These are phyloP conservation scores for Sporopachydermia lactativora DNA, from an alignment of 805 yeast species.

Conservation along the genomic window DNA sequence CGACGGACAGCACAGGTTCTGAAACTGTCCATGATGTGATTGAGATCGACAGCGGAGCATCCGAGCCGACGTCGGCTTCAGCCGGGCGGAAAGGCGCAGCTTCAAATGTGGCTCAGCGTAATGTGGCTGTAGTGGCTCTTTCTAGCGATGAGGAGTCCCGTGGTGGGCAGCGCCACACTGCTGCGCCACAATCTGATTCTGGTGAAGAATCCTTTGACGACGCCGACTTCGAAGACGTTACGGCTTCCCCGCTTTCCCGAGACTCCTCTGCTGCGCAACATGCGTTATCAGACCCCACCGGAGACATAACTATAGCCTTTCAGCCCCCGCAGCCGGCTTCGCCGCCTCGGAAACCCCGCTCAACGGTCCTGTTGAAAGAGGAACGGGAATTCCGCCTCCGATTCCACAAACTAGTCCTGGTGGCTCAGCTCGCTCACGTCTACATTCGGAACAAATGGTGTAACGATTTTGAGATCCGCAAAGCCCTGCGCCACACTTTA, in stretches of 20 bases:
- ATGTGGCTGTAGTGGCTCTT: too few species aligned
- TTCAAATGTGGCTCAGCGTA: too few species aligned
- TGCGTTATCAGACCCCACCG: too few species aligned
- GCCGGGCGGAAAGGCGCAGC: too few species aligned
- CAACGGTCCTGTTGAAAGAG: conserved; percentile 31
- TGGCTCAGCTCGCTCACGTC: conserved; percentile 53
- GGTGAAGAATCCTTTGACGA: neutral
- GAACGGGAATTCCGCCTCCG: conserved; percentile 38
- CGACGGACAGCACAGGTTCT: neutral
- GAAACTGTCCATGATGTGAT: neutral
- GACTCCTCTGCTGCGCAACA: too few species aligned
- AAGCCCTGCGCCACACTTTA: conserved; percentile 28
- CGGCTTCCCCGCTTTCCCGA: too few species aligned
- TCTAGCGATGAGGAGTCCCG: too few species aligned
- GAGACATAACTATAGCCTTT: neutral
- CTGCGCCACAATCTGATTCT: too few species aligned
- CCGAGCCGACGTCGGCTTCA: neutral
- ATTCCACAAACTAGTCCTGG: conserved; percentile 45
- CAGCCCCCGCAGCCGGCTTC: too few species aligned
- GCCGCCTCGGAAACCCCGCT: conserved; percentile 15
- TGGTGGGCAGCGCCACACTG: too few species aligned
- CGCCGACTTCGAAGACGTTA: conserved; percentile 1
- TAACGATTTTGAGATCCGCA: conserved; percentile 29
- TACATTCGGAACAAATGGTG: conserved; percentile 64
- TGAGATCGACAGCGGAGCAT: neutral